These are phyloP conservation scores for Durotheca rogersii DNA, from an alignment of 495 filamentous ascomycete genomes.

Conservation along the genomic window DNA sequence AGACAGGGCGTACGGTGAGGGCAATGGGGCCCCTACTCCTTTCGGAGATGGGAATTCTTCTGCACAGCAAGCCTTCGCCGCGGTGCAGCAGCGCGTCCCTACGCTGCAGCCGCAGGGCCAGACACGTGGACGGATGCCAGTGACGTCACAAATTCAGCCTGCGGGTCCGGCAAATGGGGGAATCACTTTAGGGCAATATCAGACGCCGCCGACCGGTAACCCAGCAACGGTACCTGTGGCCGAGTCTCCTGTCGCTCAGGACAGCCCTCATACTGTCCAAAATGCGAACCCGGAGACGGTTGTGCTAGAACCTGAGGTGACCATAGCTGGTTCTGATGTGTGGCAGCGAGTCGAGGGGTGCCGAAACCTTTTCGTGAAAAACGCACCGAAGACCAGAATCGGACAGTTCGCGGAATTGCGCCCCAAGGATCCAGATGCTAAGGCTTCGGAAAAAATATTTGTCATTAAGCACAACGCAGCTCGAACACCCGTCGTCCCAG, in stretches of 20 bases:
- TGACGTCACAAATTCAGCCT: neutral
- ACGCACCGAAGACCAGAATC: constrained; percentile 6
- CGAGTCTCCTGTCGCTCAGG: neutral
- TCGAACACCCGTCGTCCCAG: neutral
- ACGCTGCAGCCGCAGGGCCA: neutral
- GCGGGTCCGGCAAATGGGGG: neutral
- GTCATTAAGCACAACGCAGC: neutral
- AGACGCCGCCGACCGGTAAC: neutral
- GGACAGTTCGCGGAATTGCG: neutral
- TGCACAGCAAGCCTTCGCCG: neutral
- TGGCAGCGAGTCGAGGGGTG: neutral
- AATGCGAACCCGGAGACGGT: neutral
- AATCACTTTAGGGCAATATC: neutral
- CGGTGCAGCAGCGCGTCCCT: neutral
- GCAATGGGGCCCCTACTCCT: neutral
- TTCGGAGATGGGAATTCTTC: neutral
- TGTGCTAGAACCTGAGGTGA: neutral
- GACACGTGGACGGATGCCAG: neutral
- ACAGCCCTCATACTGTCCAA: neutral
- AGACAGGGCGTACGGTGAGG: neutral
- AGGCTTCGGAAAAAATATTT: constrained; percentile 1
- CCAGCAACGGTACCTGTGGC: neutral
- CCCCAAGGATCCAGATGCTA: too few species aligned
- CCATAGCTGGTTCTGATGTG: neutral
- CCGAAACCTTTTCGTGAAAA: neutral